A percentile compares a stretch with the other conserved stretches of the same genome.
Conservation (phyloP, 352 stramenopile species). For the Pythium periplocum region DNA sequence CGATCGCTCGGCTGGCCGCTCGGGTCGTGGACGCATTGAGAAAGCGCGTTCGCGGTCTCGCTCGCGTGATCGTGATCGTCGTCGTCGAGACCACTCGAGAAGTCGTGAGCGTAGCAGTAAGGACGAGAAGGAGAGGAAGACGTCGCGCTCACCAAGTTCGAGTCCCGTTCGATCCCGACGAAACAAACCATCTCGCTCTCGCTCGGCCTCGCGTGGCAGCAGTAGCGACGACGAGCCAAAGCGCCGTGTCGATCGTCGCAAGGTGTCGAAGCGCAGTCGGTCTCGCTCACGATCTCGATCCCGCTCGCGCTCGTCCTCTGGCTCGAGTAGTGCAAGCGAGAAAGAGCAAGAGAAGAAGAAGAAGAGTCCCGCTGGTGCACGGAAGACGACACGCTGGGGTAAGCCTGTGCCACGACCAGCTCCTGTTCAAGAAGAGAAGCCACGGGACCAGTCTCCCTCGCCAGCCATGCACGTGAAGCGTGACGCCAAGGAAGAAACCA, state of each 20-base stretch:
- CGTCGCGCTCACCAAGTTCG: no score
- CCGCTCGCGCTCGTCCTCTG: slow-evolving; percentile 14
- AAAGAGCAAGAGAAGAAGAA: slow-evolving; percentile 8
- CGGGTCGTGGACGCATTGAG: background rate
- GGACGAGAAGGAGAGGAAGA: no score
- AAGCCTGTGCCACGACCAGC: slow-evolving; percentile 10
- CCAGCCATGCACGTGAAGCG: background rate
- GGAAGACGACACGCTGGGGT: slow-evolving; percentile 18
- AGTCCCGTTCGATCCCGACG: no score
- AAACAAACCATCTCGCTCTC: no score
- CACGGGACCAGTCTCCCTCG: background rate
- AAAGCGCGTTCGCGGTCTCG: slow-evolving; percentile 8
- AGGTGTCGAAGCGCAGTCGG: slow-evolving; percentile 1
- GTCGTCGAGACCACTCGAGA: slow-evolving; percentile 1
- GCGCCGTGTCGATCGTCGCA: background rate
- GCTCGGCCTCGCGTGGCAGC: no score
- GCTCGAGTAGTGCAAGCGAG: slow-evolving; percentile 2
- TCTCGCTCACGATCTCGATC: slow-evolving; percentile 6
- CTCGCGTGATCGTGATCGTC: slow-evolving; percentile 8
- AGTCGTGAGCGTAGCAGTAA: slow-evolving; percentile 9
- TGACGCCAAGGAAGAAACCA: background rate
- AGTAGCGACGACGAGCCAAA: no score
- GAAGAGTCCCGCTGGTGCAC: slow-evolving; percentile 5
- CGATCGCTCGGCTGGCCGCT: no score
- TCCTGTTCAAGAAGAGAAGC: background rate